Base-by-base conservation (phyloP, 2,329 filamentous ascomycete genomes). In the Emericellopsis cladophorae region DNA sequence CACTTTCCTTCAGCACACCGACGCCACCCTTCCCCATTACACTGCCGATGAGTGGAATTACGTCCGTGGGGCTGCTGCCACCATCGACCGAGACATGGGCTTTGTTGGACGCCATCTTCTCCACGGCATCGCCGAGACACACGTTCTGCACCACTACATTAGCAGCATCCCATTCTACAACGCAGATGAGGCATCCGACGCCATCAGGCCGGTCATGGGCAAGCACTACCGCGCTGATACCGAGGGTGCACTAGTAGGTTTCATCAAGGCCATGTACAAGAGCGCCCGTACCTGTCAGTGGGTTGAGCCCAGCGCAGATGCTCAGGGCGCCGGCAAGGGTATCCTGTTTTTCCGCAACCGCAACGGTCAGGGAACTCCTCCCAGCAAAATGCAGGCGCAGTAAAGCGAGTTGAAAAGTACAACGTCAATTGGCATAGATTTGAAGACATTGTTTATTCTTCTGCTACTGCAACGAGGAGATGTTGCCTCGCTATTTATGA, bases 61-160 rank as follows among this genome's bases (percentile, higher is more conserved):
- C 58, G 80, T 89, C 49, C 88, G 90, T 51, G 90, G 90, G 54
- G 90, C 90, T 43, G 89, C 88, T 44, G 89, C 90, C 44, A 96
- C 90, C 46, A 95, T 96, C 54, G 90, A 96, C 59, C 89, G 90
- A 54, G 90, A 96, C 62, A 94, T 95, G 57, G 90, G 90, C 46
- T 95, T 95, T 72, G 81, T 96, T 57, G 90, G 90, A 45, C 87
- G 88, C 53, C 74, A 83, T 52, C 74, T 96, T 46, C 73, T 95
- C 61, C 90, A 96, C 73, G 90, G 89, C 55, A 95, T 96, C 64
- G 82, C 95, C 61, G 90, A 95, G 73, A 95, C 90, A 38, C 90
- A 96, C 67, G 90, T 96, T 45, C 84, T 95, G 45, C 90, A 96
- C 73, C 90, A 96, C 76, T 96, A 95, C 65, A 79, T 96, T 60